Evolutionary conservation across 108 stramenopile genomes (phyloP).

Genomic region (Phaeodactylum tricornutum): DNA sequence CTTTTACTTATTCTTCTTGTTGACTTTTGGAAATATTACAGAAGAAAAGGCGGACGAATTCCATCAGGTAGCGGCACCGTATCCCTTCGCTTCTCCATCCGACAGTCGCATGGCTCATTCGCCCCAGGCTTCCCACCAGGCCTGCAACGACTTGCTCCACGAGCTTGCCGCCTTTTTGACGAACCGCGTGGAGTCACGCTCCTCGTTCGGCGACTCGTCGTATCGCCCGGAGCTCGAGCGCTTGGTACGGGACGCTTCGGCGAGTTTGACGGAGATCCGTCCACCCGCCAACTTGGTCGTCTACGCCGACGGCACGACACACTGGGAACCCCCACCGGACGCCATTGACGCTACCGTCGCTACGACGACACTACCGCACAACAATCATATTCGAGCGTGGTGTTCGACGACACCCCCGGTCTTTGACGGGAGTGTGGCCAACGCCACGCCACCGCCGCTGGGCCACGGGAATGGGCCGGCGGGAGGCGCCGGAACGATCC

Average conservation of each 20-base stretch:
- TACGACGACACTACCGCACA: not conserved
- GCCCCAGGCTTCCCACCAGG: not conserved
- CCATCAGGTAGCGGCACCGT: not conserved
- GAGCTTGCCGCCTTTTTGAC: not conserved
- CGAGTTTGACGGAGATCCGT: slow-evolving; percentile 40
- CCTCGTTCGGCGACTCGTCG: not conserved
- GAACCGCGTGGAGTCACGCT: not conserved
- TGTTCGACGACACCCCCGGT: slow-evolving; percentile 33
- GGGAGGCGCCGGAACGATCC: slow-evolving; percentile 55
- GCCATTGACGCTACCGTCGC: slow-evolving; percentile 1
- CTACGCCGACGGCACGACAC: slow-evolving; percentile 17
- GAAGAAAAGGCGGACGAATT: slow-evolving; percentile 1
- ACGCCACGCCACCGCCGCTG: slow-evolving; percentile 55
- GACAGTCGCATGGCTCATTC: not conserved
- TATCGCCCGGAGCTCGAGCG: slow-evolving; percentile 13
- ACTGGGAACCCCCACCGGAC: slow-evolving; percentile 3
- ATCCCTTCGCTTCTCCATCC: not conserved
- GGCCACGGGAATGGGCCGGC: slow-evolving; percentile 25
- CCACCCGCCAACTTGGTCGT: slow-evolving; percentile 56
- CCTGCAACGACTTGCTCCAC: not conserved
- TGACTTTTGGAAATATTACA: not conserved
- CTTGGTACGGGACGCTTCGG: slow-evolving; percentile 52
- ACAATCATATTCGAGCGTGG: too few relatives aligned
- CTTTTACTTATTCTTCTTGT: not conserved
- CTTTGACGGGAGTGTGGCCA: slow-evolving; percentile 70